Evolutionary conservation across 805 yeast genomes (phyloP).

Genomic region (Dipodascus geniculatus): DNA sequence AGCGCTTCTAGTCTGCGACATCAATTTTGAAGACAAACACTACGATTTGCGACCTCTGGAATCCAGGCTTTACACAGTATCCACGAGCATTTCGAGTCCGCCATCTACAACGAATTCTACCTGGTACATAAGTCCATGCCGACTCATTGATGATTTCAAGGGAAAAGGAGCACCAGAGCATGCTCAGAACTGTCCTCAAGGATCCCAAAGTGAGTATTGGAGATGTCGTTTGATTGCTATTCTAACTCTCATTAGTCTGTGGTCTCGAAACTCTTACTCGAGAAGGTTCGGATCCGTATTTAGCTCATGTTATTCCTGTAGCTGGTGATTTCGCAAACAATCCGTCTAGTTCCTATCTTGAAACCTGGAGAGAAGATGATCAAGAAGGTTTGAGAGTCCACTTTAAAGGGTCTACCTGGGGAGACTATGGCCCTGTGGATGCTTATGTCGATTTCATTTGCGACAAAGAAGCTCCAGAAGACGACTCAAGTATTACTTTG

Average conservation of each 20-base stretch:
- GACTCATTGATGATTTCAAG: conserved; percentile 16
- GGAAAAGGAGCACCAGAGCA: conserved; percentile 18
- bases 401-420: conserved; percentile 59
- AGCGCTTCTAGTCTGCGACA: conserved; percentile 21
- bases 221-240: no score
- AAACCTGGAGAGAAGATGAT: conserved; percentile 13
- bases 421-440: conserved; percentile 32
- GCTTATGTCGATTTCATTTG: conserved; percentile 24
- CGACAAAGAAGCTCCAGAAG: conserved; percentile 11
- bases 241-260: no score
- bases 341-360: conserved; percentile 20
- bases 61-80: conserved; percentile 37
- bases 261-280: conserved; percentile 51
- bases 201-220: conserved; percentile 39
- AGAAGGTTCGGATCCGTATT: conserved; percentile 33
- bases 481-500: conserved; percentile 5
- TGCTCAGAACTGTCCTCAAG: conserved; percentile 44
- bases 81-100: conserved; percentile 50
- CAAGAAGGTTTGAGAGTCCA: conserved; percentile 27
- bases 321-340: conserved; percentile 22
- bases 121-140: conserved; percentile 70
- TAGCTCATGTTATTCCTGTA: conserved; percentile 50
- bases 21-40: conserved; percentile 16
- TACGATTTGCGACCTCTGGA: conserved; percentile 35
- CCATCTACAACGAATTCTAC: conserved; percentile 54